Conservation (phyloP, 208 protist species). For the Angomonas ambiguus region DNA sequence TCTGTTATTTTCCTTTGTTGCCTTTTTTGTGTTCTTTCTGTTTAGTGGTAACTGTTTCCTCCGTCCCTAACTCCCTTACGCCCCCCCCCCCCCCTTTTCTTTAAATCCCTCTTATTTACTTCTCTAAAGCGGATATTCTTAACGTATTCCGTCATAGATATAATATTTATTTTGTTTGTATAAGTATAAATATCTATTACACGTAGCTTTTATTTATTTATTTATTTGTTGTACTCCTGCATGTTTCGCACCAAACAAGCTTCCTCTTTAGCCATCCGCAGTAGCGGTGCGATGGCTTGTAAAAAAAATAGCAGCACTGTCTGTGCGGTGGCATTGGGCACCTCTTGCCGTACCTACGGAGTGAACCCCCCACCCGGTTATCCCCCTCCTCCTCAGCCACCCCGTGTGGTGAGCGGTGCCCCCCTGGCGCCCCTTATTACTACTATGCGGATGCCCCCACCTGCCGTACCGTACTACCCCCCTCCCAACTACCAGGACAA, state of each 20-base stretch:
- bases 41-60: not conserved
- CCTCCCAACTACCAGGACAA: constrained; percentile 13
- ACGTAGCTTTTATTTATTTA: not conserved
- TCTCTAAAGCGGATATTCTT: too few species aligned
- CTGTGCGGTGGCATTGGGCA: not conserved
- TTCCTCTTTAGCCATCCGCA: too few species aligned
- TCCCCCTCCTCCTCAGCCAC: constrained; percentile 40
- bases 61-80: not conserved
- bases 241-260: too few species aligned
- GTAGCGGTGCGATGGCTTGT: not conserved
- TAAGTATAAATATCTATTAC: not conserved
- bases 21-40: not conserved
- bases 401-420: constrained; percentile 5
- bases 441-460: constrained; percentile 18
- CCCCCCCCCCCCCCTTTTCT: too few species aligned
- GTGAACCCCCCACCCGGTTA: constrained; percentile 19
- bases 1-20: not conserved
- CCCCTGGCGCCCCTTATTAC: constrained; percentile 1
- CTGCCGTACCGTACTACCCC: constrained; percentile 16
- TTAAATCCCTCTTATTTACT: too few species aligned
- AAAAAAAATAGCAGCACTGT: not conserved
- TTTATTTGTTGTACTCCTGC: constrained; percentile 9
- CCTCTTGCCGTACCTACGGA: constrained; percentile 27
- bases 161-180: not conserved
- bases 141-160: too few species aligned